Percentiles rank a stretch among this genome's conserved stretches.
Conservation (phyloP, 352 stramenopile genomes). For the Discostella stelligera region DNA sequence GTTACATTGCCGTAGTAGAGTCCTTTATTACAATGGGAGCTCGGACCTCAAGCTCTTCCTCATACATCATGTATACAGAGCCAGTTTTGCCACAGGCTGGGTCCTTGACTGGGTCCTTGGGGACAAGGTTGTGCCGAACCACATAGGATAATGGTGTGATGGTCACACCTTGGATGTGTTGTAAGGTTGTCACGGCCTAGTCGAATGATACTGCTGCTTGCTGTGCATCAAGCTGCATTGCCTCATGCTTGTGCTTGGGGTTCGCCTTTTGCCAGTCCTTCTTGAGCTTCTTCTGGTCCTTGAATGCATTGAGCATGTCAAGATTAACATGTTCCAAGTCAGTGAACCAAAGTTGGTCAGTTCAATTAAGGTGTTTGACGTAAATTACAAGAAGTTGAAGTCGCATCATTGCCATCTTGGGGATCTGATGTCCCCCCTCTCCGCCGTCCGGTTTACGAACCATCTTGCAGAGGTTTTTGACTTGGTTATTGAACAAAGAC, state of each 20-base stretch:
- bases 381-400: too few relatives aligned
- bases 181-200: neutral
- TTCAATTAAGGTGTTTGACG: too few relatives aligned
- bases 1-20: neutral
- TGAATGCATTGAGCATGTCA: too few relatives aligned
- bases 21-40: neutral
- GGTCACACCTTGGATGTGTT: neutral
- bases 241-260: neutral
- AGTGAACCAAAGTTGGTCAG: too few relatives aligned
- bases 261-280: neutral
- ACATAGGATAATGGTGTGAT: neutral
- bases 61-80: neutral
- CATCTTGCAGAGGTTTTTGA: too few relatives aligned
- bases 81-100: neutral
- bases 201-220: neutral
- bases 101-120: neutral
- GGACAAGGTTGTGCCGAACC: neutral
- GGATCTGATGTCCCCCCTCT: too few relatives aligned
- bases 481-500: too few relatives aligned
- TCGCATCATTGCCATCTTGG: too few relatives aligned
- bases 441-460: too few relatives aligned
- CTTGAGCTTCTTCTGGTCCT: neutral
- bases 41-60: neutral
- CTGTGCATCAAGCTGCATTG: neutral
- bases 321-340: too few relatives aligned